phyloP scores from a whole-genome alignment of 2,329 filamentous ascomycete genomes.

The Fusarium succisae region DNA sequence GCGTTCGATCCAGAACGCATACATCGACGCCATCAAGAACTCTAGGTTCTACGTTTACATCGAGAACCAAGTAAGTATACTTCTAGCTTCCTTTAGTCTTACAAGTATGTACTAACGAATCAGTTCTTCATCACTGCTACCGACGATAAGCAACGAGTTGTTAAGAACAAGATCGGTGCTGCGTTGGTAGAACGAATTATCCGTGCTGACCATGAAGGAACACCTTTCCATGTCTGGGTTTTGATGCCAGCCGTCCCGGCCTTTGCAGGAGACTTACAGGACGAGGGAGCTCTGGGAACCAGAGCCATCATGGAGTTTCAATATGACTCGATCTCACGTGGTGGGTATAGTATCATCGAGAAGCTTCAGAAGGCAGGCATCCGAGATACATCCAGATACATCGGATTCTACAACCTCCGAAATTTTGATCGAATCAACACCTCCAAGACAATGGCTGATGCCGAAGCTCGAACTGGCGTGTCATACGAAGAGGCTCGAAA shows the following conservation, averaged over 20 bases:
- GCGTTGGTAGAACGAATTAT: constrained; percentile 82
- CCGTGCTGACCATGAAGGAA: constrained; percentile 70
- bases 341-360: constrained; percentile 81
- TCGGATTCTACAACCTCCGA: constrained; percentile 85
- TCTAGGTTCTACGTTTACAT: constrained; percentile 81
- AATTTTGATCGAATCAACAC: constrained; percentile 87
- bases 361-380: constrained; percentile 74
- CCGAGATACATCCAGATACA: constrained; percentile 74
- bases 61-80: constrained; percentile 69
- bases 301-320: constrained; percentile 91
- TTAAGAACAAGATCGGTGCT: constrained; percentile 80
- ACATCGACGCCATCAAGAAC: constrained; percentile 75
- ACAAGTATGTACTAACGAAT: neutral
- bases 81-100: neutral
- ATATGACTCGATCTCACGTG: constrained; percentile 81
- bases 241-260: constrained; percentile 83
- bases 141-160: constrained; percentile 72
- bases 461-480: constrained; percentile 71
- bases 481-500: constrained; percentile 72
- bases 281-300: constrained; percentile 77
- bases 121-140: constrained; percentile 88
- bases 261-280: constrained; percentile 82
- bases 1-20: constrained; percentile 89
- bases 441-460: constrained; percentile 67
- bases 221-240: constrained; percentile 79